Conservation (phyloP, 2,329 filamentous ascomycete genomes). For the Cyclaneusma minus region DNA sequence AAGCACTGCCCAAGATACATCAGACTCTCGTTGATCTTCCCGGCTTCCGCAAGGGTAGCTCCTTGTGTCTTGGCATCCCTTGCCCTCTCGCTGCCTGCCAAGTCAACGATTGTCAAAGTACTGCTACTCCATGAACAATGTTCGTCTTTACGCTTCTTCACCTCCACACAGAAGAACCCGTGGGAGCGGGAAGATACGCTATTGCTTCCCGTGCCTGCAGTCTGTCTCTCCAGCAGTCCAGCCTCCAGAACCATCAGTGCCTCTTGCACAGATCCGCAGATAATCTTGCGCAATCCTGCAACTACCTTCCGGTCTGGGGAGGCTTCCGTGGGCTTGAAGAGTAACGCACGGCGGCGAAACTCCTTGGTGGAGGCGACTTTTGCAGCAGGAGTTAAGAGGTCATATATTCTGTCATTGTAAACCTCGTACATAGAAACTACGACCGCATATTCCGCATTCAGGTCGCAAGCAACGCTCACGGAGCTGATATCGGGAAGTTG, state of each 20-base stretch:
- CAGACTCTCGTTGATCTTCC: constrained; percentile 94
- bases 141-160: constrained; percentile 62
- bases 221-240: constrained; percentile 70
- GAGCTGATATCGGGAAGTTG: constrained; percentile 60
- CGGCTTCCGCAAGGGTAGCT: constrained; percentile 81
- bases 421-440: constrained; percentile 98
- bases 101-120: constrained; percentile 74
- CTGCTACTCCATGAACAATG: constrained; percentile 65
- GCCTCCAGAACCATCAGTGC: constrained; percentile 83
- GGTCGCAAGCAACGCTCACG: constrained; percentile 50
- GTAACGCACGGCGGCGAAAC: constrained; percentile 57
- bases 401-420: constrained; percentile 96
- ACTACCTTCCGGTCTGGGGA: constrained; percentile 91
- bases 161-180: constrained; percentile 89
- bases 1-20: constrained; percentile 98
- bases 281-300: constrained; percentile 76
- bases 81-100: constrained; percentile 87
- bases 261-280: constrained; percentile 69
- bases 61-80: constrained; percentile 89
- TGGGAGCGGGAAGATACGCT: constrained; percentile 85
- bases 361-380: constrained; percentile 51
- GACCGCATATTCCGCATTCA: constrained; percentile 66
- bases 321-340: constrained; percentile 84
- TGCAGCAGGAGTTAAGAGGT: constrained; percentile 57
- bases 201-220: constrained; percentile 85